Conservation (phyloP, 441 rosid genomes). For the Metrosideros polymorpha region DNA sequence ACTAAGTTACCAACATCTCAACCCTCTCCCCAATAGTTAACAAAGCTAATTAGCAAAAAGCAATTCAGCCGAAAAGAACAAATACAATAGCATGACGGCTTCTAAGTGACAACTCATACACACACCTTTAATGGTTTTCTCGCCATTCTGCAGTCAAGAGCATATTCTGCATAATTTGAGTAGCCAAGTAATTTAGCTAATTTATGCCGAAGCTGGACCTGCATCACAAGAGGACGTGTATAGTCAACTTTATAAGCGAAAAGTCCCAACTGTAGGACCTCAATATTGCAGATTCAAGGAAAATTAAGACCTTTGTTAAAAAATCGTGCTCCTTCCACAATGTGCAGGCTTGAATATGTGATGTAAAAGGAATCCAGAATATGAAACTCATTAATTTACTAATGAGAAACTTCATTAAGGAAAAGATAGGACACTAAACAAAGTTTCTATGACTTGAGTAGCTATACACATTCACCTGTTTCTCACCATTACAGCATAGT, state of each 20-base stretch:
- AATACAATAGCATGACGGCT: not conserved
- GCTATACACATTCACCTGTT: not conserved
- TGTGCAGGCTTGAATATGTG: not conserved
- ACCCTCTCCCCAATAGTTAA: not conserved
- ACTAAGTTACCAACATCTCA: not conserved
- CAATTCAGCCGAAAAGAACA: not conserved
- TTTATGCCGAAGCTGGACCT: slow-evolving; percentile 88
- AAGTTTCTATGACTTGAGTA: not conserved
- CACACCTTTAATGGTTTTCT: slow-evolving; percentile 78
- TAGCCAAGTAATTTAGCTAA: slow-evolving; percentile 77
- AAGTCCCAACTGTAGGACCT: not conserved
- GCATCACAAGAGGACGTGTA: slow-evolving; percentile 10
- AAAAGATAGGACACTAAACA: not conserved
- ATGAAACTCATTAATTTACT: not conserved
- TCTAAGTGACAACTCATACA: not conserved
- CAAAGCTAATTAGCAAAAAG: not conserved
- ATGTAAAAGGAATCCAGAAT: not conserved
- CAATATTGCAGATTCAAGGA: not conserved
- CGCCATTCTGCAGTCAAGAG: slow-evolving; percentile 77
- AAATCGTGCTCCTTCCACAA: not conserved
- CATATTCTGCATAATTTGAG: slow-evolving; percentile 81
- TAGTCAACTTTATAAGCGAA: not conserved
- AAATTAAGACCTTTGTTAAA: not conserved
- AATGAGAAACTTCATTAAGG: not conserved
- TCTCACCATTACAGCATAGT: not conserved